Evolutionary conservation across 2,329 filamentous ascomycete genomes (phyloP).

Genomic region (Thelonectria blattea): DNA sequence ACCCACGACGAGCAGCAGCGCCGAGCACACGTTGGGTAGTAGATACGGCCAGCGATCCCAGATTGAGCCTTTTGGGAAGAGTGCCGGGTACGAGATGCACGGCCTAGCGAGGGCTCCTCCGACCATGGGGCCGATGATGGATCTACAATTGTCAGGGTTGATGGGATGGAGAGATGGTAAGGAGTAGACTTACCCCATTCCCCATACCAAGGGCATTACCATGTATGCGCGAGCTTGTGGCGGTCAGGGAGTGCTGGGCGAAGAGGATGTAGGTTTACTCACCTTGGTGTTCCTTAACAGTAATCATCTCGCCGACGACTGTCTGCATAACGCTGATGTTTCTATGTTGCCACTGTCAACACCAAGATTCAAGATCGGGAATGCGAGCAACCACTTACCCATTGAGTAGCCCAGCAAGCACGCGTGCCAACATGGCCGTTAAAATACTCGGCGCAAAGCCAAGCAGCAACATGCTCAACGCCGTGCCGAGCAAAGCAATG

Average conservation of each 20-base stretch:
- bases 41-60: slow-evolving; percentile 91
- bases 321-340: slow-evolving; percentile 97
- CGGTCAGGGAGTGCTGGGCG: slow-evolving; percentile 32
- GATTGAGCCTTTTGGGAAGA: slow-evolving; percentile 75
- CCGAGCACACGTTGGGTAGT: slow-evolving; percentile 89
- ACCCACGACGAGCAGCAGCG: slow-evolving; percentile 74
- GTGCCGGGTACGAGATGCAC: slow-evolving; percentile 76
- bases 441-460: slow-evolving; percentile 85
- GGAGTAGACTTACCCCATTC: slow-evolving; percentile 70
- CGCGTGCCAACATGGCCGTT: slow-evolving; percentile 83
- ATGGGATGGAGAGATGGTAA: background rate
- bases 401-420: slow-evolving; percentile 88
- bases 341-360: slow-evolving; percentile 48
- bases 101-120: slow-evolving; percentile 89
- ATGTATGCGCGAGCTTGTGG: slow-evolving; percentile 83
- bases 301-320: slow-evolving; percentile 92
- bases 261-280: slow-evolving; percentile 43
- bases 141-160: slow-evolving; percentile 57
- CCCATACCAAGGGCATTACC: slow-evolving; percentile 98
- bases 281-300: slow-evolving; percentile 91
- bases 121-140: slow-evolving; percentile 89
- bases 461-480: slow-evolving; percentile 92
- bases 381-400: no score
- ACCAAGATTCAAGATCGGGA: no score
- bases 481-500: slow-evolving; percentile 85